Base-by-base conservation (phyloP, 768 basidiomycete genomes). In the Mycena chlorophos region DNA sequence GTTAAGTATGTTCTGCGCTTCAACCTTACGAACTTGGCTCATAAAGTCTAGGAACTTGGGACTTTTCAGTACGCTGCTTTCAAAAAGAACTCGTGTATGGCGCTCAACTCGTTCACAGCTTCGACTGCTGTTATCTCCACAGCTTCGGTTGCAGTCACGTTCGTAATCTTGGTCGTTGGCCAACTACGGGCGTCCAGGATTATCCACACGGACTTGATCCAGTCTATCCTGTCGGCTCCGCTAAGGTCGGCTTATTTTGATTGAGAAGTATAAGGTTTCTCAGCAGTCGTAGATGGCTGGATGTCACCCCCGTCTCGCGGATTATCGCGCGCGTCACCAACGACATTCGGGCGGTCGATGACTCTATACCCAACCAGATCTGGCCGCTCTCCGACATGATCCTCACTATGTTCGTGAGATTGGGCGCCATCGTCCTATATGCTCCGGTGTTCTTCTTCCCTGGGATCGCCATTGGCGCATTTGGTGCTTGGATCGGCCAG, bases 311-410 rank as follows among this genome's bases (percentile, higher is more conserved):
- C 3, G 52, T 60, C 5, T 58, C 62, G 13, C 75, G 81, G 2
- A 75, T 83, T 54, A 76, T 80, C 34, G 69, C 78, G 14, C 72
- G 80, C 19, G 77, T 77, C 52, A 81, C 80, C 0, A 74, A 78
- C 48, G 81, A 82, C 60, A 75, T 81, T 13, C 67, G 78, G 29
- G 56, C 63, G 42, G 60, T 69, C 31, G 49, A 48, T 45, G 55
- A 57, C n/a, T 23, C 51, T 31, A 72, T 78, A 47, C 76, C 75
- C 71, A 74, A 2, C 70, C 74, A 48, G 39, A 20, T 55, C 3
- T 61, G 56, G 56, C 38, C 40, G 34, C 51, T 60, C 3, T 13
- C 39, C 5, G 5, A 16, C 72, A 75, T 60, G 72, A 74, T 27
- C 61, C 66, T 48, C 51, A 66, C 73, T 69, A 51, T 68, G 82